Conservation (phyloP, 2,329 filamentous ascomycete genomes). For the Incumbomyces delicatus region DNA sequence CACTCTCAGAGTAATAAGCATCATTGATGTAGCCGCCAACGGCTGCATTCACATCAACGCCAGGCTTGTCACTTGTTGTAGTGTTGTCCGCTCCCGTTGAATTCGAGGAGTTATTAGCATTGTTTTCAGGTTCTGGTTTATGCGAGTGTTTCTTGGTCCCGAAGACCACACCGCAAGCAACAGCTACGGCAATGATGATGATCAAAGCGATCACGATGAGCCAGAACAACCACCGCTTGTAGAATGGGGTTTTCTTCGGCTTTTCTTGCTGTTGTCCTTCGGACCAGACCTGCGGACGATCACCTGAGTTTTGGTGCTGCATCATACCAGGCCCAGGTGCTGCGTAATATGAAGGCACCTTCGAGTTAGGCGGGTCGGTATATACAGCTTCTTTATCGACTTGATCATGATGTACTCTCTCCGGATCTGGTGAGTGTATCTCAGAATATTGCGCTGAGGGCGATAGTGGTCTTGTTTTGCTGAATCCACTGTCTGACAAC, state of each 20-base stretch:
- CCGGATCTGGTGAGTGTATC: conserved; percentile 3
- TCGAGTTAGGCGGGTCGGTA: background rate
- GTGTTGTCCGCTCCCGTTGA: background rate
- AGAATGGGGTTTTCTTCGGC: conserved; percentile 1
- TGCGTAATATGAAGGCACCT: conserved; percentile 7
- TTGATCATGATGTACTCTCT: background rate
- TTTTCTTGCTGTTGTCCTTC: background rate
- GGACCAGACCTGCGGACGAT: conserved; percentile 1
- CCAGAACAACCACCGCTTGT: conserved; percentile 5
- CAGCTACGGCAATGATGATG: conserved; percentile 1
- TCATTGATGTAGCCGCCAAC: conserved; percentile 19
- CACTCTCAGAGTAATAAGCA: conserved; percentile 30
- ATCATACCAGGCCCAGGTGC: background rate
- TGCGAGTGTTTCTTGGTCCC: conserved; percentile 1
- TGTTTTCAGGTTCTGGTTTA: background rate
- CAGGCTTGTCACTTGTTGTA: background rate
- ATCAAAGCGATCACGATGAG: background rate
- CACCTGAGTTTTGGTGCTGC: conserved; percentile 5
- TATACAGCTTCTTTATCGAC: conserved; percentile 7
- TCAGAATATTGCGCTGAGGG: conserved; percentile 6
- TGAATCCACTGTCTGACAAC: conserved; percentile 4
- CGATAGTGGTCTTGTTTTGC: conserved; percentile 4
- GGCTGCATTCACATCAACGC: background rate
- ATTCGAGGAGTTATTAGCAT: background rate
- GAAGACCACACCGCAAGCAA: conserved; percentile 5